Base-by-base conservation (phyloP, 1,284 basidiomycete species). In the Ustilago trichophora region DNA sequence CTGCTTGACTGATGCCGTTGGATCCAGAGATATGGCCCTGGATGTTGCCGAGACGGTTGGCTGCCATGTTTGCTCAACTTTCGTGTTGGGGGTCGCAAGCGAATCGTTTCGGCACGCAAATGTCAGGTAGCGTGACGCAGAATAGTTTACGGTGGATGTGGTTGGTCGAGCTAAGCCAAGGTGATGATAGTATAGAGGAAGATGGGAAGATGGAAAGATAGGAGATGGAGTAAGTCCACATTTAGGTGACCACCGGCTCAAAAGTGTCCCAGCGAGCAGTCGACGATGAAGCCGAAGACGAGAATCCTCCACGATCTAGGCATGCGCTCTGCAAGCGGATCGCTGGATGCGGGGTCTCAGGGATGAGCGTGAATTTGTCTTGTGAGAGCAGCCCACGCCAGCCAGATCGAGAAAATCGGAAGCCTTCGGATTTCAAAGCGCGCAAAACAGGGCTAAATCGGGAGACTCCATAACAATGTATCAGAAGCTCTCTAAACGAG, bases 1-100 rank as follows among this genome's bases (percentile, higher is more conserved):
- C 71, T 59, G 62, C 55, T 31, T 66, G 54, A 29, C 51, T 59
- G 50, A 63, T 51, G 43, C 53, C 49, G n/a, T 58, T 59, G 24
- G 48, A 46, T 3, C 52, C 64, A 32, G 68, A 58, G 32, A 73
- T 42, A 40, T 73, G 72, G 25, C 59, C 55, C 29, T 73, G 55
- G 32, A 73, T 73, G 56, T 53, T 71, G 43, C 44, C 58, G 3
- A 73, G 52, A 34, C 72, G 54, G 41, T 63, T 50, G 6, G 68
- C 54, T 9, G 68, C 68, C 68, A 71, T 71, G 36, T 10, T 59
- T 43, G 43, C 43, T 8, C 11, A 36, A n/a, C n/a, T 29, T 29
- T 29, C 13, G 27, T 29, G 27, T 7, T 29, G 13, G 7, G 7
- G 27, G 13, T 8, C 13, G 27, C 13, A 29, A 8, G 27, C 7